phyloP scores from a whole-genome alignment of 106 monocot species.

The Acorus calamus region DNA sequence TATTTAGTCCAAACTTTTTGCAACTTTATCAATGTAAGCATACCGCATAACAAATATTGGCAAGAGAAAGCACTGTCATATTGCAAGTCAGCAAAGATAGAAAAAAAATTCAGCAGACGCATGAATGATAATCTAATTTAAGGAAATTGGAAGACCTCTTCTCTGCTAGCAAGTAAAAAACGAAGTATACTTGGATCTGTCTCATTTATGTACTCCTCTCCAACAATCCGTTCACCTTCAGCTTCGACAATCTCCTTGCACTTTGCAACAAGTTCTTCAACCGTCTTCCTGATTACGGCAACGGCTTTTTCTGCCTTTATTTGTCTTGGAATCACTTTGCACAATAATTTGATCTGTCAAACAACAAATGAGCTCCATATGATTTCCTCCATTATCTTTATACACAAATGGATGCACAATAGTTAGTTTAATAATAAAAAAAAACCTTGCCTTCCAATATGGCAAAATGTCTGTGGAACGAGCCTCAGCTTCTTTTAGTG shows the following conservation, averaged over 20 bases:
- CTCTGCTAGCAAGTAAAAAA: conserved; percentile 88
- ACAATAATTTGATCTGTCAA: conserved; percentile 56
- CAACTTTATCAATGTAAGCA: too few species aligned
- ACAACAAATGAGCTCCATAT: background rate
- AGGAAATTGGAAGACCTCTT: conserved; percentile 60
- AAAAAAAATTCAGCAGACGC: too few species aligned
- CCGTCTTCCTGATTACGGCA: conserved; percentile 61
- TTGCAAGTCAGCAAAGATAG: too few species aligned
- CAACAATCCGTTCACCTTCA: conserved; percentile 81
- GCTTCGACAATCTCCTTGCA: conserved; percentile 88
- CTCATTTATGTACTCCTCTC: conserved; percentile 95
- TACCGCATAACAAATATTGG: too few species aligned
- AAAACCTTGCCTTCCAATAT: conserved; percentile 71
- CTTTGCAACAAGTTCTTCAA: conserved; percentile 82
- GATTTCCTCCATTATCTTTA: too few species aligned
- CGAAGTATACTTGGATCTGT: conserved; percentile 95
- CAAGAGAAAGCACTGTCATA: too few species aligned
- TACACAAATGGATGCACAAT: too few species aligned
- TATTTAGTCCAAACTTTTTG: too few species aligned
- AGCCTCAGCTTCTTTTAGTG: conserved; percentile 86
- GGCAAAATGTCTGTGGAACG: conserved; percentile 93
- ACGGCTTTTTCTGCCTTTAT: conserved; percentile 92
- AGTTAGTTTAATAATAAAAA: background rate
- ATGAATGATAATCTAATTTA: background rate
- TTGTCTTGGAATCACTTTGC: conserved; percentile 83